Base-by-base conservation (phyloP, 2,329 filamentous ascomycete genomes). In the Setomelanomma holmii region DNA sequence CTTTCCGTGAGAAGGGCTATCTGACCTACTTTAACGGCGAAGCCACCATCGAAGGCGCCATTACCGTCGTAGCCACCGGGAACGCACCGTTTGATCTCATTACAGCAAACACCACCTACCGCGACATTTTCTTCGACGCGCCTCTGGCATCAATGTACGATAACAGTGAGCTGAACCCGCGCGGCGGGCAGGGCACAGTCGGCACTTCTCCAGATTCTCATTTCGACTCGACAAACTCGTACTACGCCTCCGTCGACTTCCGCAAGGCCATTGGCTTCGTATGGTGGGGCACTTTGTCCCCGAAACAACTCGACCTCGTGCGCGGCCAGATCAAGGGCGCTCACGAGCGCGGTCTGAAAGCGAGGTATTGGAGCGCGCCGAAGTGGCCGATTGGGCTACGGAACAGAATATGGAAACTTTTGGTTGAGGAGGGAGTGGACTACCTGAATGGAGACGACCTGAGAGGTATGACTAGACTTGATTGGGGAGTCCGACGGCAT, bases 191-290 rank as follows among this genome's bases (percentile, higher is more conserved):
- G 69, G 82, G 80, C 48, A 69, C 73, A 14, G 75, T 78, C 44
- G 76, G 76, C 44, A 75, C 76, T 36, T 61, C 71, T 1, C 62
- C 64, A 2, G 54, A 68, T 3, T 73, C 76, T 24, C 64, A 63
- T 2, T 73, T 78, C 22, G 74, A 77, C 56, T 69, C 70, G 0
- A 73, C 75, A 16, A 90, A 89, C 68, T 88, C 85, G 3, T 87
- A 85, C 73, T 90, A 89, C 69, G 85, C 87, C 16, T 87, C 83
- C 41, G 79, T 81, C 3, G 80, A 83, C 14, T 87, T 90, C 64
- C 73, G 71, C 16, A 64, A 71, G 3, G 69, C 80, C 1, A 77
- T 90, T 12, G 88, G 86, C 2, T 71, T 68, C 44, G 73, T 78
- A 40, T 80, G 70, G 76, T 78, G 68, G 64, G 80, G 79, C 4